These are phyloP conservation scores for Mycena vitilis DNA, from an alignment of 768 basidiomycete species.

Conservation along the genomic window DNA sequence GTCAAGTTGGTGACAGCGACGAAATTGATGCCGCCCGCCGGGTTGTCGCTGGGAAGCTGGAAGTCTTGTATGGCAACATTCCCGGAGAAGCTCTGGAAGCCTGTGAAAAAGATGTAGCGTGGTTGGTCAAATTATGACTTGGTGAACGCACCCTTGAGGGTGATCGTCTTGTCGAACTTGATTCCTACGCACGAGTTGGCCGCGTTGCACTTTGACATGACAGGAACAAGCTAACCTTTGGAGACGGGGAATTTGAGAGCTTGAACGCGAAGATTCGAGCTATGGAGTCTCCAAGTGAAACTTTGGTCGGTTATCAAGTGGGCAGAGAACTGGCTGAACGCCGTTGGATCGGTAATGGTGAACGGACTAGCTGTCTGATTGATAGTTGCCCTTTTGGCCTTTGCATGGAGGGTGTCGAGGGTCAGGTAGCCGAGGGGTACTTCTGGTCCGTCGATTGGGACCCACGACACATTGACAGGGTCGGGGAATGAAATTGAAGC, in stretches of 20 bases:
- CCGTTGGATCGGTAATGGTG: conserved; percentile 63
- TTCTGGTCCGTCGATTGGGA: conserved; percentile 56
- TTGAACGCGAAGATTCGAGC: conserved; percentile 67
- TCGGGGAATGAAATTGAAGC: conserved; percentile 72
- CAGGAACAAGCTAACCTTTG: conserved; percentile 43
- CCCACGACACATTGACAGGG: conserved; percentile 70
- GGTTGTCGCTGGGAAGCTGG: conserved; percentile 74
- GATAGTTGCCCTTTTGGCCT: conserved; percentile 66
- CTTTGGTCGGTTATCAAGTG: conserved; percentile 73
- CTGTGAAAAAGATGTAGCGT: conserved; percentile 43
- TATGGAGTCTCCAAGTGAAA: conserved; percentile 76
- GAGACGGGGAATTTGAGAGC: conserved; percentile 76
- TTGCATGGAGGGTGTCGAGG: conserved; percentile 60
- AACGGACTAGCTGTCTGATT: conserved; percentile 69
- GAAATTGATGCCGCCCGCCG: conserved; percentile 76
- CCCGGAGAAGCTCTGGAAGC: conserved; percentile 71
- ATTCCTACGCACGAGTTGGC: conserved; percentile 52
- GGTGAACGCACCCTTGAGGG: conserved; percentile 60
- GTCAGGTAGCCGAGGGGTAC: conserved; percentile 66
- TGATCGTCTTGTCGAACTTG: conserved; percentile 70
- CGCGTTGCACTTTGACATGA: background rate
- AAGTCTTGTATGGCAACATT: conserved; percentile 68
- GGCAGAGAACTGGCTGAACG: conserved; percentile 71
- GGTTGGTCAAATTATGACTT: background rate
- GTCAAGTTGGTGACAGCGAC: conserved; percentile 63